Conservation (phyloP, 768 basidiomycete genomes). For the Peribolospora baueri region DNA sequence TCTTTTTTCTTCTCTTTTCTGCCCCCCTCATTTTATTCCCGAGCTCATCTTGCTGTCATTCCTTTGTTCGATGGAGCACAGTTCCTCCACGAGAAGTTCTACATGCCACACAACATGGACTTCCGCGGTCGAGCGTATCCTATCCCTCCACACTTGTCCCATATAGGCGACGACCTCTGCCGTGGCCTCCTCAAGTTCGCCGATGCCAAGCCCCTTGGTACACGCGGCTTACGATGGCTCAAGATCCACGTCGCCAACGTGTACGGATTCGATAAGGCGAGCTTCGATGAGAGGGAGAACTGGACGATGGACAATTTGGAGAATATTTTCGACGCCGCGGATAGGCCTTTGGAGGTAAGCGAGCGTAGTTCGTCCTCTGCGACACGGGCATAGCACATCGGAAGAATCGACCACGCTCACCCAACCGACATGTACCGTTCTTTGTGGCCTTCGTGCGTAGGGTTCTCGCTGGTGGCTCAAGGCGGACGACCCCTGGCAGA, state of each 20-base stretch:
- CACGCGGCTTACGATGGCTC: constrained; percentile 69
- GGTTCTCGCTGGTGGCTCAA: constrained; percentile 66
- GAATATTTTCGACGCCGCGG: constrained; percentile 58
- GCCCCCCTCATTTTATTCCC: not conserved
- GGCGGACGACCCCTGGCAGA: constrained; percentile 95
- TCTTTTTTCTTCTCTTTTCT: not conserved
- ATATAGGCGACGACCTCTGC: constrained; percentile 74
- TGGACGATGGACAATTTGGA: constrained; percentile 50
- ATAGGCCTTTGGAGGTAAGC: constrained; percentile 47
- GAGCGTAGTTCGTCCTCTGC: too few relatives aligned
- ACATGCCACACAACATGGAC: constrained; percentile 86
- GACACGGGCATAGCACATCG: not conserved
- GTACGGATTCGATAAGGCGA: constrained; percentile 82
- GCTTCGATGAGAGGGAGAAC: constrained; percentile 67
- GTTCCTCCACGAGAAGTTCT: constrained; percentile 73
- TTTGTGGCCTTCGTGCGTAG: constrained; percentile 18
- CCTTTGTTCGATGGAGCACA: constrained; percentile 14
- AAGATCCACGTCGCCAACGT: constrained; percentile 86
- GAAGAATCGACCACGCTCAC: not conserved
- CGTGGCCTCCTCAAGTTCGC: constrained; percentile 68
- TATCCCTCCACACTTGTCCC: constrained; percentile 79
- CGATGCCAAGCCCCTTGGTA: constrained; percentile 52
- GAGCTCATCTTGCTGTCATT: too few relatives aligned
- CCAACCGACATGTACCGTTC: not conserved
- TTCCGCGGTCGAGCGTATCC: constrained; percentile 96